Conservation (phyloP, 495 filamentous ascomycete species). For the Pyrenopolyporus hunteri region DNA sequence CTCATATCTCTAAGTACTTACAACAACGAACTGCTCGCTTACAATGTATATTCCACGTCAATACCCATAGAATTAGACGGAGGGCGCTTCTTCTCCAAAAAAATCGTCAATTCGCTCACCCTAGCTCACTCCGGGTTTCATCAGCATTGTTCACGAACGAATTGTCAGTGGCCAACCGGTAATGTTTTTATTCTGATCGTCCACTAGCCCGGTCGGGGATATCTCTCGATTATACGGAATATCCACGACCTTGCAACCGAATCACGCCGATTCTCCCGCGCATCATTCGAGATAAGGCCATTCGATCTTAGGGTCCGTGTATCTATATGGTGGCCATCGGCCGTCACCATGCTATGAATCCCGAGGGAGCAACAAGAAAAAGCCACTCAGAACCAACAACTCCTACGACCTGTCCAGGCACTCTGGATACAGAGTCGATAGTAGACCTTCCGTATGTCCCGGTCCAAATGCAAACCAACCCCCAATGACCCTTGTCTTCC, state of each 20-base stretch:
- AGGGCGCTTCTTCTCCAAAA: too few relatives aligned
- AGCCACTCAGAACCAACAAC: slow-evolving; percentile 12
- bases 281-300: not conserved
- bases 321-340: not conserved
- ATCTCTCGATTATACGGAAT: not conserved
- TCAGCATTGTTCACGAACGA: too few relatives aligned
- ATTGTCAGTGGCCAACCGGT: too few relatives aligned
- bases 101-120: too few relatives aligned
- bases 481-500: not conserved
- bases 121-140: too few relatives aligned
- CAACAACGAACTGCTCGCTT: too few relatives aligned
- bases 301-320: too few relatives aligned
- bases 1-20: too few relatives aligned
- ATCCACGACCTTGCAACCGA: not conserved
- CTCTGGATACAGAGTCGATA: slow-evolving; percentile 9
- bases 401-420: slow-evolving; percentile 8
- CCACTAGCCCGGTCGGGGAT: too few relatives aligned
- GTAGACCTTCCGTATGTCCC: slow-evolving; percentile 5
- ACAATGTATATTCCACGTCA: too few relatives aligned
- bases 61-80: too few relatives aligned
- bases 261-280: not conserved
- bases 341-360: not conserved
- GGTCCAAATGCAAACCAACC: slow-evolving; percentile 16
- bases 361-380: not conserved
- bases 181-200: too few relatives aligned